These are phyloP conservation scores for Pseudoscleropodium purum DNA, from an alignment of 225 moss, liverwort and hornwort genomes.

Conservation along the genomic window DNA sequence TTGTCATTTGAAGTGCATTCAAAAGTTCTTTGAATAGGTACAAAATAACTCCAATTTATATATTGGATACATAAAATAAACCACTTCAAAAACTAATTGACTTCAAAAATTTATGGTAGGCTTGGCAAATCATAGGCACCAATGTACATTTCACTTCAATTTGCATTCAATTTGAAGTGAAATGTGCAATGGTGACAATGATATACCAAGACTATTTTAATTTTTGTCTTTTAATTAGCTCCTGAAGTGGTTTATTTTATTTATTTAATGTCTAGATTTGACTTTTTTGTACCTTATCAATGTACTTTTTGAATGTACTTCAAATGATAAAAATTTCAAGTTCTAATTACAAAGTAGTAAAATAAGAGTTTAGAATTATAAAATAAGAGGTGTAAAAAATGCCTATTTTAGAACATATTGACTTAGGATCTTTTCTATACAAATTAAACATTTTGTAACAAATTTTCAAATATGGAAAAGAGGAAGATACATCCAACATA, in stretches of 20 bases:
- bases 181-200: fast-evolving
- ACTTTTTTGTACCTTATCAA: not conserved
- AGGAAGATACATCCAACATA: too few species aligned
- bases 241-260: not conserved
- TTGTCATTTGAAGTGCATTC: not conserved
- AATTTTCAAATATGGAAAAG: too few species aligned
- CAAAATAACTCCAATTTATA: not conserved
- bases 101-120: not conserved
- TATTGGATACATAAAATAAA: not conserved
- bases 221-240: not conserved
- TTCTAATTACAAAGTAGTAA: not conserved
- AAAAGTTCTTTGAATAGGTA: not conserved
- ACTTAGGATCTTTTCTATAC: too few species aligned
- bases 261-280: not conserved
- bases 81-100: too few species aligned
- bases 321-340: not conserved
- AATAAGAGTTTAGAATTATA: not conserved
- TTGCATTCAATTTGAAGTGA: not conserved
- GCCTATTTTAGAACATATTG: too few species aligned
- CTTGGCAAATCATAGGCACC: fast-evolving
- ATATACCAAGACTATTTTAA: not conserved
- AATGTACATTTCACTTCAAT: not conserved
- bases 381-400: too few species aligned
- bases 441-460: too few species aligned
- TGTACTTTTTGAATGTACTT: not conserved